phyloP scores from a whole-genome alignment of 306 rosid species.

The Dryas drummondii region DNA sequence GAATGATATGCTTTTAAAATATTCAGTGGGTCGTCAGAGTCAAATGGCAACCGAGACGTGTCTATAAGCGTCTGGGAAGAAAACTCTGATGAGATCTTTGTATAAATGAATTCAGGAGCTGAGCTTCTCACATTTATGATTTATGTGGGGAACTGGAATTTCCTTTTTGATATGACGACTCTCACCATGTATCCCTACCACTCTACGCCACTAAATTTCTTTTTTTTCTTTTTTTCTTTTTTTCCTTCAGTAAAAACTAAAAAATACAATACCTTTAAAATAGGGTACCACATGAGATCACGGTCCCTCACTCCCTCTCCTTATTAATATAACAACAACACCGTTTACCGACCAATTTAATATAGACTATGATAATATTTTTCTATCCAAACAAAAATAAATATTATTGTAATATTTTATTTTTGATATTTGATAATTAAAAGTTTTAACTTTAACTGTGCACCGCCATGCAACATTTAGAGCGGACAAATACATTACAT shows the following conservation, averaged over 20 bases:
- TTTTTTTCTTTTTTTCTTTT: too few relatives aligned
- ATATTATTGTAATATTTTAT: too few relatives aligned
- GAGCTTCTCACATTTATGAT: not conserved
- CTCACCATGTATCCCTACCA: too few relatives aligned
- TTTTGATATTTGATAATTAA: too few relatives aligned
- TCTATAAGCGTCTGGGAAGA: slow-evolving; percentile 7
- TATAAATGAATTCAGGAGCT: not conserved
- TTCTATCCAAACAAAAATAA: too few relatives aligned
- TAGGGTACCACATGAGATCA: slow-evolving; percentile 14
- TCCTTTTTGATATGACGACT: too few relatives aligned
- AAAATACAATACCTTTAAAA: not conserved
- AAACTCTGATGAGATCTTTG: not conserved
- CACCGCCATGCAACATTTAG: too few relatives aligned
- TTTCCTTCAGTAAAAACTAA: not conserved
- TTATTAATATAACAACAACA: not conserved
- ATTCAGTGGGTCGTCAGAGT: not conserved
- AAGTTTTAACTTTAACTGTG: too few relatives aligned
- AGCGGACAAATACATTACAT: too few relatives aligned
- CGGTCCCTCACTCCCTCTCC: slow-evolving; percentile 20
- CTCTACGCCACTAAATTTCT: too few relatives aligned
- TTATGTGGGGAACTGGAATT: not conserved
- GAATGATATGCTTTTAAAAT: not conserved
- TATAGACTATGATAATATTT: too few relatives aligned
- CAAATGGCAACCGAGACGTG: not conserved
- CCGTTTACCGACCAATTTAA: not conserved